Percentiles rank a stretch among this genome's conserved stretches.
Conservation (phyloP, 768 basidiomycete genomes). For the Mycena leptocephala region DNA sequence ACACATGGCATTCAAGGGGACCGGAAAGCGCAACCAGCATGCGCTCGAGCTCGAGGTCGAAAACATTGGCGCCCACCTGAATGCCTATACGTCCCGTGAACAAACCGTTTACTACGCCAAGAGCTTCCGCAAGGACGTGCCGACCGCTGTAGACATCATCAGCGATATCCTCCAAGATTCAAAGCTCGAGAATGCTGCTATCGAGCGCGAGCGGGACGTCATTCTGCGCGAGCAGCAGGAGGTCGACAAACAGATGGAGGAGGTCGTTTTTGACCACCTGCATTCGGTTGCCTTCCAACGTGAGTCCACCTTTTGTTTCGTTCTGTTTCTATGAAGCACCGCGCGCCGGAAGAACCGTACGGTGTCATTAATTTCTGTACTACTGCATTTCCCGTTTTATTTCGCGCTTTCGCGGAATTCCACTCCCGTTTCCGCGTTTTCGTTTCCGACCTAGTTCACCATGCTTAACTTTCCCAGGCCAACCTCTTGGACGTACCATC, state of each 20-base stretch:
- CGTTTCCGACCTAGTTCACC: neutral
- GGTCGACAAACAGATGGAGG: constrained; percentile 98
- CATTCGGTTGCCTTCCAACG: constrained; percentile 98
- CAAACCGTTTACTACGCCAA: constrained; percentile 99
- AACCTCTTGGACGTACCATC: constrained; percentile 97
- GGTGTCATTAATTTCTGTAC: no score
- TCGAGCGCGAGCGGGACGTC: constrained; percentile 97
- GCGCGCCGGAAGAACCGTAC: no score
- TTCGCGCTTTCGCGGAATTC: no score
- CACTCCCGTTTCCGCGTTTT: neutral
- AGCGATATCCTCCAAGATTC: constrained; percentile 98
- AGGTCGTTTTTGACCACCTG: constrained; percentile 98
- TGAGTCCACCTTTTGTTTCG: no score
- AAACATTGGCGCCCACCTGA: constrained; percentile 96
- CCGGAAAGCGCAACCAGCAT: constrained; percentile 89
- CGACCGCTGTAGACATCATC: constrained; percentile 94
- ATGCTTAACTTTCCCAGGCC: constrained; percentile 66
- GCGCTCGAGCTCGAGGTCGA: constrained; percentile 97
- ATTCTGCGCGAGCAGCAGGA: constrained; percentile 98
- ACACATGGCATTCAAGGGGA: constrained; percentile 99
- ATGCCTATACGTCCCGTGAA: constrained; percentile 98
- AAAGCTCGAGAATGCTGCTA: constrained; percentile 88
- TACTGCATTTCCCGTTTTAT: no score
- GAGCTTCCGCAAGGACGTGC: constrained; percentile 96
- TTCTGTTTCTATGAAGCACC: neutral